Percentiles rank a stretch among this genome's conserved stretches.
These are phyloP conservation scores for Nicotiana paniculata DNA, from an alignment of 257 asterid species.

Conservation along the genomic window DNA sequence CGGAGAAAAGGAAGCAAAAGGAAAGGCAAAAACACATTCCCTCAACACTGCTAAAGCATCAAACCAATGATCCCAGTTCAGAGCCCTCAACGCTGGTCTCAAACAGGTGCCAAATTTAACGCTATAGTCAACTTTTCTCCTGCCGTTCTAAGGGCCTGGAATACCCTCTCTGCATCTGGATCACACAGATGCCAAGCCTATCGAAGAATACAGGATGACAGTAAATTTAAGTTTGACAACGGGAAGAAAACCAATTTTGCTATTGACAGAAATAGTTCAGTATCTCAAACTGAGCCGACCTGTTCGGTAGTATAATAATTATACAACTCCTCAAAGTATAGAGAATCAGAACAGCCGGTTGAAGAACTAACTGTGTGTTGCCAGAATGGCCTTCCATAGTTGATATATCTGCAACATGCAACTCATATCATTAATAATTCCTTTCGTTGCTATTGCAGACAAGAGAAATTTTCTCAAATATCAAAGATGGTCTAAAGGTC, in stretches of 20 bases:
- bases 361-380: slow-evolving; percentile 84
- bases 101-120: slow-evolving; percentile 84
- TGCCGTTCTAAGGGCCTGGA: slow-evolving; percentile 64
- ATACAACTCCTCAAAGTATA: slow-evolving; percentile 85
- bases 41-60: slow-evolving; percentile 95
- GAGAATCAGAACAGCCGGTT: slow-evolving; percentile 83
- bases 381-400: slow-evolving; percentile 95
- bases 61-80: slow-evolving; percentile 92
- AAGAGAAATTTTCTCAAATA: not conserved
- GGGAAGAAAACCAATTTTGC: not conserved
- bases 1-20: not conserved
- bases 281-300: slow-evolving; percentile 27
- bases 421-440: too few species aligned
- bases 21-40: slow-evolving; percentile 27
- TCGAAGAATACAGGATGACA: not conserved
- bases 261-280: not conserved
- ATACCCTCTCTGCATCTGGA: slow-evolving; percentile 82
- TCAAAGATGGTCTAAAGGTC: too few species aligned
- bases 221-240: not conserved
- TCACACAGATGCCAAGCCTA: slow-evolving; percentile 99
- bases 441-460: too few species aligned
- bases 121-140: slow-evolving; percentile 82
- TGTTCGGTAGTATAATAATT: slow-evolving; percentile 69
- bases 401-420: slow-evolving; percentile 48
- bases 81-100: slow-evolving; percentile 75